Percentiles rank a stretch among this genome's conserved stretches.
Evolutionary conservation across 495 filamentous ascomycete genomes (phyloP).

Genomic region (Podospora bellae-mahoneyi): DNA sequence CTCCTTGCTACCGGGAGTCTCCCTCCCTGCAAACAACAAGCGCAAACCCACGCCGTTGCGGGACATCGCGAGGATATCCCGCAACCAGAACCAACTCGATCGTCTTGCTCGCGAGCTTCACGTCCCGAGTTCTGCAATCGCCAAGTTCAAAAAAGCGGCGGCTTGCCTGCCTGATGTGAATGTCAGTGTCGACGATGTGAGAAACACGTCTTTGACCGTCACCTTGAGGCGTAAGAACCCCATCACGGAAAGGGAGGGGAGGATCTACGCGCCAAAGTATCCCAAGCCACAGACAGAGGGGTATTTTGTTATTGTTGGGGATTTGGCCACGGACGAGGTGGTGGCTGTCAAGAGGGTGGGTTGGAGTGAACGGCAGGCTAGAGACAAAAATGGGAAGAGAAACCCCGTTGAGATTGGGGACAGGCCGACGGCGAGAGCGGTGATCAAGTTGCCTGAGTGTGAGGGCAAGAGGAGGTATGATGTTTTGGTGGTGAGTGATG

Average conservation of each 20-base stretch:
- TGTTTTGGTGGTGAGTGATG: constrained; percentile 76
- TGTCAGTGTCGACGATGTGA: constrained; percentile 59
- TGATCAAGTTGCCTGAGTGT: constrained; percentile 60
- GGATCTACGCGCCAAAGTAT: constrained; percentile 81
- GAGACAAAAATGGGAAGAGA: constrained; percentile 8
- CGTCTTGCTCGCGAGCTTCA: constrained; percentile 39
- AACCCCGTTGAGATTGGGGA: constrained; percentile 29
- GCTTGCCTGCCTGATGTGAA: constrained; percentile 63
- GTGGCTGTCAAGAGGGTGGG: constrained; percentile 79
- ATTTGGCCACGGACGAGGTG: constrained; percentile 66
- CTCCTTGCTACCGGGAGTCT: constrained; percentile 76
- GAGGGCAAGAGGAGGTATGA: constrained; percentile 54
- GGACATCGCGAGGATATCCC: neutral
- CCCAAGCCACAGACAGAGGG: constrained; percentile 95
- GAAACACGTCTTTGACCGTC: constrained; percentile 59
- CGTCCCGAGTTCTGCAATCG: constrained; percentile 30
- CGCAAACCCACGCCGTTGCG: constrained; percentile 24
- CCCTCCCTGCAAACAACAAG: constrained; percentile 38
- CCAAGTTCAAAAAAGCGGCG: constrained; percentile 56
- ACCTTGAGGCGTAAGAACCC: constrained; percentile 64
- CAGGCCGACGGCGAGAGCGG: constrained; percentile 46
- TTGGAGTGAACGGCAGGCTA: constrained; percentile 50
- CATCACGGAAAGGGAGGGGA: constrained; percentile 56
- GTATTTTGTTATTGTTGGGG: constrained; percentile 77
- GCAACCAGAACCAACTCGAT: constrained; percentile 40